Conservation (phyloP, 2,329 filamentous ascomycete genomes). For the Capronia coronata region DNA sequence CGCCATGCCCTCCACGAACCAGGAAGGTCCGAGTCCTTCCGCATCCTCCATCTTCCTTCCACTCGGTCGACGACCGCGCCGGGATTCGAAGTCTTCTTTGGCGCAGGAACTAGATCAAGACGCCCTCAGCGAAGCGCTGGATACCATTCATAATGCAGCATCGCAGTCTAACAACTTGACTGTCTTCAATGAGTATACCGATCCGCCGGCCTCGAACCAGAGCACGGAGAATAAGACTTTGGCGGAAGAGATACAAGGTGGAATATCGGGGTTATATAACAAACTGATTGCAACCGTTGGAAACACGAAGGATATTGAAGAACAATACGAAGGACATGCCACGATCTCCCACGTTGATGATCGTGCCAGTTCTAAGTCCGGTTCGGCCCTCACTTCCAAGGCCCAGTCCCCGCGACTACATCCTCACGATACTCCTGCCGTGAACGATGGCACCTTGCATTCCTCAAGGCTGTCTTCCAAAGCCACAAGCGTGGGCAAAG, state of each 20-base stretch:
- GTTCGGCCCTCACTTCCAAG: slow-evolving; percentile 23
- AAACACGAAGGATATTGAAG: slow-evolving; percentile 49
- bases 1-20: slow-evolving; percentile 5
- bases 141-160: slow-evolving; percentile 84
- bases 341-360: slow-evolving; percentile 21
- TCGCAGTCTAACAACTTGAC: slow-evolving; percentile 78
- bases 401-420: slow-evolving; percentile 22
- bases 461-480: slow-evolving; percentile 39
- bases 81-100: slow-evolving; percentile 47
- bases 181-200: slow-evolving; percentile 86
- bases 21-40: slow-evolving; percentile 39
- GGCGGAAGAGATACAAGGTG: slow-evolving; percentile 71
- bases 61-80: slow-evolving; percentile 37
- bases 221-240: slow-evolving; percentile 63
- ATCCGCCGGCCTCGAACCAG: slow-evolving; percentile 54
- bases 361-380: slow-evolving; percentile 15
- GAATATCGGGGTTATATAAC: slow-evolving; percentile 82
- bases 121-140: slow-evolving; percentile 67
- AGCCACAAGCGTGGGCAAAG: slow-evolving; percentile 38
- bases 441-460: slow-evolving; percentile 25
- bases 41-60: slow-evolving; percentile 41
- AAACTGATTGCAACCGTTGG: slow-evolving; percentile 78
- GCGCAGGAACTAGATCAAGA: slow-evolving; percentile 60
- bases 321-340: slow-evolving; percentile 11
- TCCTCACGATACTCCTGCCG: slow-evolving; percentile 17